Evolutionary conservation across 176 grass and related monocot genomes (phyloP), one percentile per base, ranked within the genome.

Genomic region (Lolium perenne): DNA sequence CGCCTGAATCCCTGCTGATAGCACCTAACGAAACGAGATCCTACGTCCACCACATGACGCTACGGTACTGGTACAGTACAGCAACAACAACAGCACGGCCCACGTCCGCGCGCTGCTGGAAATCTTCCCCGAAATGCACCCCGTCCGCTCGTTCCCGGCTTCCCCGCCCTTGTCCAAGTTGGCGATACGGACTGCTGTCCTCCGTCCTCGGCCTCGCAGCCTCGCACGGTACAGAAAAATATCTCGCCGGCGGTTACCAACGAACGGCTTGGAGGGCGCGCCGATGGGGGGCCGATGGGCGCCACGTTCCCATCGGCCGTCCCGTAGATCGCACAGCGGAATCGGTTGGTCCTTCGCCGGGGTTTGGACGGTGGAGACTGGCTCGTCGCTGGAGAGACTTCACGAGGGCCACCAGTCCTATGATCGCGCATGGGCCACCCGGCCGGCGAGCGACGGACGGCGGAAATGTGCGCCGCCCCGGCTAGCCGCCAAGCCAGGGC

Each of bases 361-460:
- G 2, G 72, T 50, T 79, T 87, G 47, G 80, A 87, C 80, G 84
- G 89, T 83, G 22, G 80, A 83, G 14, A 86, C 3, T 64, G 18
- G 18, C 64, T 62, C 43, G 46, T 5, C 64, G 56, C 18, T 7
- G 25, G 62, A 40, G 65, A 35, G 13, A 26, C 2, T 75, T 51
- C 47, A 17, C 16, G 79, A 51, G 83, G 51, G 86, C 88, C 70
- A 89, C 88, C 70, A 50, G 59, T 47, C 62, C 66, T 57, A 17
- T 14, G 16, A 9, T 88, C 69, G 45, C 41, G 71, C 16, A 62
- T 53, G 45, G 72, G 78, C 62, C 71, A 82, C 6, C 13, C 7
- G 53, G 83, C 78, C 78, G 76, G 18, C 38, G 7, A 29, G 64
- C 32, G 55, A 86, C 63, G 38, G 77, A 38, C 54, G 77, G 29